Evolutionary conservation across 352 stramenopile genomes (phyloP).

Genomic region (Phytopythium boreale): DNA sequence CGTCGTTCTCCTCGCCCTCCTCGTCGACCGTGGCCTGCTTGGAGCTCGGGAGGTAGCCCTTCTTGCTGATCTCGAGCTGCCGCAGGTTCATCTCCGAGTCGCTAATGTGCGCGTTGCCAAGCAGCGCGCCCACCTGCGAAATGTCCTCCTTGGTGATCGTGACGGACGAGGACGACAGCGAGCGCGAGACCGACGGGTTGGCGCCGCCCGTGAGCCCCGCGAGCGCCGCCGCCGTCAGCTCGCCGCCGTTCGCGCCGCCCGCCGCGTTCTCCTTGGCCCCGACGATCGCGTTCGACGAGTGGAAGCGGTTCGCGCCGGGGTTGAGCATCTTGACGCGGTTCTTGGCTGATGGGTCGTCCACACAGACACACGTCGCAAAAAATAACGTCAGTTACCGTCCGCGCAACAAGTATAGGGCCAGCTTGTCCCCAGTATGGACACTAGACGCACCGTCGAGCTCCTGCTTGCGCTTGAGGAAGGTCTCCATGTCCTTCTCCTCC

Average conservation of each 20-base stretch:
- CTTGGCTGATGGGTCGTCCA: conserved; percentile 25
- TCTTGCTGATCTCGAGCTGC: conserved; percentile 76
- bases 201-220: conserved; percentile 12
- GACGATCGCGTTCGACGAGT: conserved; percentile 70
- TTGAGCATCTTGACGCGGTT: conserved; percentile 71
- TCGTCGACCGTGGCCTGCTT: conserved; percentile 10
- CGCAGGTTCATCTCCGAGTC: conserved; percentile 78
- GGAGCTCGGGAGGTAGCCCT: conserved; percentile 29
- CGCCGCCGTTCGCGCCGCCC: conserved; percentile 17
- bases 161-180: conserved; percentile 66
- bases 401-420: background rate
- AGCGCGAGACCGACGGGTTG: conserved; percentile 29
- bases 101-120: conserved; percentile 78
- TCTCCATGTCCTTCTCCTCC: conserved; percentile 62
- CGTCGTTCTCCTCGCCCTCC: conserved; percentile 8
- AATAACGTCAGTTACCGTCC: background rate
- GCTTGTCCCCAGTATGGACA: too few species aligned
- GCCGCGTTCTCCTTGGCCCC: conserved; percentile 43
- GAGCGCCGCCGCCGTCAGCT: conserved; percentile 28
- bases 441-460: conserved; percentile 50
- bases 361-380: background rate
- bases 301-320: conserved; percentile 55
- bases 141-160: conserved; percentile 84
- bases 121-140: conserved; percentile 49
- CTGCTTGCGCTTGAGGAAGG: conserved; percentile 68